Base-by-base conservation (phyloP, 1,284 basidiomycete species). In the Rhodotorula sp. region DNA sequence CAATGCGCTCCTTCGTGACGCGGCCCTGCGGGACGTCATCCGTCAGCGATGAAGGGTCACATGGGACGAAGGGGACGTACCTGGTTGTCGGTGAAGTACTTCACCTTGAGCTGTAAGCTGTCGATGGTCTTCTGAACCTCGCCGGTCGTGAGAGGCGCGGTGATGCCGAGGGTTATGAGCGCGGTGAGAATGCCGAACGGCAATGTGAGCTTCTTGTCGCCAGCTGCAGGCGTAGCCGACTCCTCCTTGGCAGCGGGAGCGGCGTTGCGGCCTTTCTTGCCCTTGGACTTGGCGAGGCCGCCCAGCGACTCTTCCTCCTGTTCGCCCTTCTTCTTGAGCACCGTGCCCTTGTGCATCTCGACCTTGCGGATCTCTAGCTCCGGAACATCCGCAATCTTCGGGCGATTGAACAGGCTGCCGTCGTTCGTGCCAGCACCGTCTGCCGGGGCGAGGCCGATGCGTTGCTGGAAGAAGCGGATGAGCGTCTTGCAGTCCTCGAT, bases 401-500 rank as follows among this genome's bases (percentile, higher is more conserved):
- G 75, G 60, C 77, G 68, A 50, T 62, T 63, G n/a, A 59, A 68
- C 16, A 75, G 75, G 13, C 79, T 68, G 82, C 30, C 44, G 52
- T 86, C 83, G 63, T 83, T 68, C 1, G 77, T 77, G 84, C 44
- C 84, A 84, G 68, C 83, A 83, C 7, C 37, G 22, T 22, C 16
- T 2, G 68, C 55, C 22, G 89, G 90, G 4, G 67, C 65, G 55
- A 77, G 74, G 6, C 78, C 77, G 65, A 75, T 71, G 4, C 75
- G 56, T 89, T 91, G 50, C 86, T 77, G 88, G 81, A 99, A 90
- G 81, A 87, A 90, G 80, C 93, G 90, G 80, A 99, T 91, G 72
- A 96, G 86, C 11, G 90, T 94, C 78, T 92, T 89, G 82, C 94
- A 97, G 81, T 99, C 96, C 82, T 99, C 94, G 77, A 99, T 94